Evolutionary conservation across 148 eudicot species (phyloP), one percentile per base, ranked within the genome.

Genomic region (Chenopodium suecicum): DNA sequence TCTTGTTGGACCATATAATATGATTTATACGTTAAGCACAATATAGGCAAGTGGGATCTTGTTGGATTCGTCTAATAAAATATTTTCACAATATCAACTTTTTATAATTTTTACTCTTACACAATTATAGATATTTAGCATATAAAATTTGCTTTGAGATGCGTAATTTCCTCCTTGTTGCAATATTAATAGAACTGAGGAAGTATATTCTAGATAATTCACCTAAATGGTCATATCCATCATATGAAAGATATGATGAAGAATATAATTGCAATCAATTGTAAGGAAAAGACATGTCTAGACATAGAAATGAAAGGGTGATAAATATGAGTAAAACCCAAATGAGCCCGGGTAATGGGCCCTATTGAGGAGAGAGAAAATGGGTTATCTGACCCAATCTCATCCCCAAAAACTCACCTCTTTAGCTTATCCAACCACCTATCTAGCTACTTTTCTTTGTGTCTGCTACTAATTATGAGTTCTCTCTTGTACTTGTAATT

Each of bases 251-350:
- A 67, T 14, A 67, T 4, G 31, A 11, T 23, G 34, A 66, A 29
- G 70, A 67, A 67, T 67, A 67, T 25, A 10, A 2, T 9, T 67
- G 70, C 70, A 67, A 67, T 67, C 14, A 75, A 14, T 25, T 23
- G 6, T 13, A 74, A 27, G 64, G 60, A 60, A 63, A 41, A 37
- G 79, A 46, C 79, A 77, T 20, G 52, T 78, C 80, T 78, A 37
- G 81, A 31, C 64, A 52, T 11, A 64, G 56, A 78, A 69, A 78
- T 48, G 74, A 79, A 79, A 79, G 73, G 81, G 67, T 69, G 48
- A 67, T 67, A 37, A 62, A 1, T 67, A 79, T 20, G 9, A 50
- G 50, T 48, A 29, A 27, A 14, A 34, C 48, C 11, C 31, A 44
- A 17, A 11, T 11, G 14, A 58, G 73, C 12, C 58, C 60, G 29